Conservation (phyloP, 2,329 filamentous ascomycete genomes). For the Malbranchea zuffiana region DNA sequence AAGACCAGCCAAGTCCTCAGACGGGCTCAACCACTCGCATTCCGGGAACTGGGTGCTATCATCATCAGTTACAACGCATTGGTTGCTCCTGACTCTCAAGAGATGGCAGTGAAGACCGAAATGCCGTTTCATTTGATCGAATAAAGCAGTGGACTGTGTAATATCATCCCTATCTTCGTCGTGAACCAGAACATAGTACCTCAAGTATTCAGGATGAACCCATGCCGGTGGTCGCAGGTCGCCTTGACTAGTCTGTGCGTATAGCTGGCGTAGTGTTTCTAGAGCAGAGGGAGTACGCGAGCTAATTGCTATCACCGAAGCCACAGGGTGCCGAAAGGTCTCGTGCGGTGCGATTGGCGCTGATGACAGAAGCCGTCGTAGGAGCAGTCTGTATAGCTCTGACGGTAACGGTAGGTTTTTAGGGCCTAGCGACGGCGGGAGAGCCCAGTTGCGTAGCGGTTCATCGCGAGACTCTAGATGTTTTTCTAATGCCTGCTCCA, state of each 20-base stretch:
- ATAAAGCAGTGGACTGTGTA: conserved; percentile 73
- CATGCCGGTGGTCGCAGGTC: conserved; percentile 64
- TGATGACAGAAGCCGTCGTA: conserved; percentile 71
- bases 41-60: conserved; percentile 72
- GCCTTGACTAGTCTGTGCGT: conserved; percentile 71
- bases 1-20: conserved; percentile 71
- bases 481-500: conserved; percentile 69
- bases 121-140: conserved; percentile 99
- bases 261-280: conserved; percentile 73
- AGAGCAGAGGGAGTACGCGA: conserved; percentile 75
- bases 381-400: conserved; percentile 74
- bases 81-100: conserved; percentile 69
- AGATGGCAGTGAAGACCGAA: conserved; percentile 93
- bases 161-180: conserved; percentile 96
- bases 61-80: conserved; percentile 81
- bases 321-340: conserved; percentile 88
- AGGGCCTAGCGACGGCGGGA: conserved; percentile 18
- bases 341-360: conserved; percentile 73
- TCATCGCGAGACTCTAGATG: conserved; percentile 66
- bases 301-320: conserved; percentile 88
- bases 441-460: conserved; percentile 24
- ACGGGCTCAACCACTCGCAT: conserved; percentile 79
- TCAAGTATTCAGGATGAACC: conserved; percentile 82
- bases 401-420: conserved; percentile 43
- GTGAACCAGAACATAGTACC: conserved; percentile 93